phyloP scores from a whole-genome alignment of 1,284 basidiomycete genomes.

The Irpex sp. region DNA sequence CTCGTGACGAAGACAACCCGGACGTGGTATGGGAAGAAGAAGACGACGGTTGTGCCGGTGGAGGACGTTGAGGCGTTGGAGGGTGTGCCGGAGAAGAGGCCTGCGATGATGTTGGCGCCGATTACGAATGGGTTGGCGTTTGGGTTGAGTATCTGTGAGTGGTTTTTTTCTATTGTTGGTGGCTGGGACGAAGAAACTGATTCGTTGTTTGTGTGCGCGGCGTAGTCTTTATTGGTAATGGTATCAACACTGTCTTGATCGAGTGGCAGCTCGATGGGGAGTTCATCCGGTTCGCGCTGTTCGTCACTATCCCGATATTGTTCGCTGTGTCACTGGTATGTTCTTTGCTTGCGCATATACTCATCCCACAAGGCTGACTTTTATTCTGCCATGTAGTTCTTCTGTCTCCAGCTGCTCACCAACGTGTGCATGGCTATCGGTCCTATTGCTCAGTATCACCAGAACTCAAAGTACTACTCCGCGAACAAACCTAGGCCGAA shows the following conservation, averaged over 20 bases:
- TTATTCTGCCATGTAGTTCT: slow-evolving; percentile 23
- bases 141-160: slow-evolving; percentile 32
- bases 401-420: slow-evolving; percentile 35
- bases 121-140: slow-evolving; percentile 45
- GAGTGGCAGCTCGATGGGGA: slow-evolving; percentile 44
- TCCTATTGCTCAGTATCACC: slow-evolving; percentile 47
- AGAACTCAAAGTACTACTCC: slow-evolving; percentile 47
- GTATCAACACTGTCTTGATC: slow-evolving; percentile 37
- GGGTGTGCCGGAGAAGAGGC: slow-evolving; percentile 29
- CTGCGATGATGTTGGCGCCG: slow-evolving; percentile 39
- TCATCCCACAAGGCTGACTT: not conserved
- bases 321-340: slow-evolving; percentile 39
- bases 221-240: slow-evolving; percentile 37
- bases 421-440: slow-evolving; percentile 39
- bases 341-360: not conserved
- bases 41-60: slow-evolving; percentile 24
- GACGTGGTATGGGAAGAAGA: slow-evolving; percentile 34
- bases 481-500: slow-evolving; percentile 37
- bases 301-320: slow-evolving; percentile 36
- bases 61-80: slow-evolving; percentile 21
- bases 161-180: not conserved
- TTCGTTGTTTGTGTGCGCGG: not conserved
- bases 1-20: slow-evolving; percentile 26
- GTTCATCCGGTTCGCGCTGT: slow-evolving; percentile 41
- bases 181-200: not conserved